These are phyloP conservation scores for Chrysoporthe deuterocubensis DNA, from an alignment of 2,329 filamentous ascomycete species.

Conservation along the genomic window DNA sequence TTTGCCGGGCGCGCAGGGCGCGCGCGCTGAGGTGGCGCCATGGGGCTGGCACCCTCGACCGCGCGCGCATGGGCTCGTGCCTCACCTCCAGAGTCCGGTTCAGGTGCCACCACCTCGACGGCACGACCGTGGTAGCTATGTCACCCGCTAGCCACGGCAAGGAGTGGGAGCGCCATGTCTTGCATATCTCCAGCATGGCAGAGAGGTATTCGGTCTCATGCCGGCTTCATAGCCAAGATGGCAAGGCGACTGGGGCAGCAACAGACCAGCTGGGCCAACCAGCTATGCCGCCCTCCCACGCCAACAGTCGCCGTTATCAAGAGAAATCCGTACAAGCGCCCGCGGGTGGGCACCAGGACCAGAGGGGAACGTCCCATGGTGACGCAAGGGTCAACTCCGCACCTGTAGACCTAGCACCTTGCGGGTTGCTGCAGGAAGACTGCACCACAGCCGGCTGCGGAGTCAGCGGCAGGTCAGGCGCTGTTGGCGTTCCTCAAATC, in stretches of 20 bases:
- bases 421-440: neutral
- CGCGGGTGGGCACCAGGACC: neutral
- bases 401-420: neutral
- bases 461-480: conserved; percentile 4
- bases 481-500: neutral
- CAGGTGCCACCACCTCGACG: neutral
- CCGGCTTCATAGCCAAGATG: neutral
- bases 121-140: neutral
- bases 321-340: neutral
- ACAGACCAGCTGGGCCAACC: conserved; percentile 4
- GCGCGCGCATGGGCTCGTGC: neutral
- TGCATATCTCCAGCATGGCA: conserved; percentile 6
- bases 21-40: neutral
- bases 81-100: neutral
- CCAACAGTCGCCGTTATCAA: neutral
- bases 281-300: conserved; percentile 1
- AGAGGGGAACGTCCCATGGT: conserved; percentile 7
- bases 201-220: conserved; percentile 1
- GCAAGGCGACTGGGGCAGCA: neutral
- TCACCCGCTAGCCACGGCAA: neutral
- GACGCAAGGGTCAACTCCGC: neutral
- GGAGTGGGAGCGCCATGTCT: neutral
- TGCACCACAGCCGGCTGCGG: conserved; percentile 5
- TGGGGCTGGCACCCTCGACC: neutral
- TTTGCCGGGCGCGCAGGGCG: neutral